A percentile compares a stretch with the other conserved stretches of the same genome.
These are phyloP conservation scores for Monosporascus sp. DNA, from an alignment of 2,329 filamentous ascomycete species.

Conservation along the genomic window DNA sequence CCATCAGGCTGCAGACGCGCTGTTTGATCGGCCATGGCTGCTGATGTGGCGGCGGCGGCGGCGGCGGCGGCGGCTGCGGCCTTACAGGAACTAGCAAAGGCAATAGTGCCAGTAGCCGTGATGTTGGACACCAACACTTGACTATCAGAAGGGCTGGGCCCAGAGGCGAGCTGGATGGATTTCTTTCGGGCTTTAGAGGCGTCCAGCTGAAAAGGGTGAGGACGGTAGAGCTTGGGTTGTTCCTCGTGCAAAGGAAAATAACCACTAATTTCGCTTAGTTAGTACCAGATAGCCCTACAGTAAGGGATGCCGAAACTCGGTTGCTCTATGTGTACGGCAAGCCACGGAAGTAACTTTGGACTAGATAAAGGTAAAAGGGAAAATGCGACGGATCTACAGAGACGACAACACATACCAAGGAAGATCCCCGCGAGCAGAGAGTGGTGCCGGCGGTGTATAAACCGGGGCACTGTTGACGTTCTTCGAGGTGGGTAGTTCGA, in stretches of 20 bases:
- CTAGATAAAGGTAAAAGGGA: not conserved
- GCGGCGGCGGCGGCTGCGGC: conserved; percentile 14
- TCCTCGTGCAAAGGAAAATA: conserved; percentile 59
- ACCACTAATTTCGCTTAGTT: conserved; percentile 33
- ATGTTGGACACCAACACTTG: conserved; percentile 7
- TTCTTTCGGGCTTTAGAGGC: conserved; percentile 31
- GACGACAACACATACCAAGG: conserved; percentile 43
- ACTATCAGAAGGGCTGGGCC: conserved; percentile 19
- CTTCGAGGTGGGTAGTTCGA: conserved; percentile 40
- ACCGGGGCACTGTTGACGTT: conserved; percentile 34
- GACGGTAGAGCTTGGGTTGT: conserved; percentile 39
- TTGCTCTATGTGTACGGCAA: conserved; percentile 1
- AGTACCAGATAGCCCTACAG: not conserved
- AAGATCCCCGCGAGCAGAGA: conserved; percentile 54
- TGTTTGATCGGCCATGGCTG: conserved; percentile 16
- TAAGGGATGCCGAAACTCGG: not conserved
- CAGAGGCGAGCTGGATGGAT: conserved; percentile 28
- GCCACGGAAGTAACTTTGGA: not conserved
- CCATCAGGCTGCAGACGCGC: conserved; percentile 15
- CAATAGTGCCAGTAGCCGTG: conserved; percentile 13
- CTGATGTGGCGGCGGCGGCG: conserved; percentile 10
- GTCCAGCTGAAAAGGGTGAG: conserved; percentile 47
- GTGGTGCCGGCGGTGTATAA: conserved; percentile 40
- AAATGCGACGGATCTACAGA: too few relatives aligned
- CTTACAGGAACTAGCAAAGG: conserved; percentile 10